Percentiles rank a stretch among this genome's conserved stretches.
phyloP scores from a whole-genome alignment of 2,329 filamentous ascomycete genomes.

The Leptographium wingfieldii region DNA sequence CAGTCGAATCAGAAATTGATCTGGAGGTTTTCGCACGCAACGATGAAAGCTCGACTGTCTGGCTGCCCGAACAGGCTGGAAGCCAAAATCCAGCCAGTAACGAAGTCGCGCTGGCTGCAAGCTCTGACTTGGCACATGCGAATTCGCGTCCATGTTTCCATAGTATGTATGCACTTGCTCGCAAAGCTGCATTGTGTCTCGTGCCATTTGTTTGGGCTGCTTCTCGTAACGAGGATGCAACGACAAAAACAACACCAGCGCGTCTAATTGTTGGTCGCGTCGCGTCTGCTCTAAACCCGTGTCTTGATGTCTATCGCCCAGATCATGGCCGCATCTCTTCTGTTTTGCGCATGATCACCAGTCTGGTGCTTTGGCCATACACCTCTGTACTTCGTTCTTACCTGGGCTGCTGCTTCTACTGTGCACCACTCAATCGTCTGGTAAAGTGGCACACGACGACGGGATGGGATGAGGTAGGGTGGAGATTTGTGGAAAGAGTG shows the following conservation, averaged over 20 bases:
- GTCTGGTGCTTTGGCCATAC: not conserved
- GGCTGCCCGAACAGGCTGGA: no score
- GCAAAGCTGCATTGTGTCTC: no score
- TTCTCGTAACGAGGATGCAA: no score
- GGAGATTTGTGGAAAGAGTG: constrained; percentile 13
- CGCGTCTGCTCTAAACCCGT: not conserved
- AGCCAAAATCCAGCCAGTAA: not conserved
- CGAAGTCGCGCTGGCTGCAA: not conserved
- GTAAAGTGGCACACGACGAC: constrained; percentile 6
- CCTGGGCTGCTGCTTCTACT: constrained; percentile 1
- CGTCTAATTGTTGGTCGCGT: no score
- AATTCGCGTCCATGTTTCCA: not conserved
- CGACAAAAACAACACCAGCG: no score
- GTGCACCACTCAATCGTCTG: constrained; percentile 6
- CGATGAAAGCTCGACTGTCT: no score
- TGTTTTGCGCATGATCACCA: not conserved
- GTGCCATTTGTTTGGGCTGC: no score
- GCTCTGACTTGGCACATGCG: not conserved
- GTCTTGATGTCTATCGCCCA: not conserved
- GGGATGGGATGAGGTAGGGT: constrained; percentile 9
- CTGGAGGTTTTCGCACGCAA: no score
- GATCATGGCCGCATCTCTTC: not conserved
- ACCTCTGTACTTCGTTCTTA: not conserved
- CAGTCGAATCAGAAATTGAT: no score
- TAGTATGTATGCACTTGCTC: not conserved